Evolutionary conservation across 345 rosid genomes (phyloP), one percentile per base, ranked within the genome.

Genomic region (Ricinus communis): DNA sequence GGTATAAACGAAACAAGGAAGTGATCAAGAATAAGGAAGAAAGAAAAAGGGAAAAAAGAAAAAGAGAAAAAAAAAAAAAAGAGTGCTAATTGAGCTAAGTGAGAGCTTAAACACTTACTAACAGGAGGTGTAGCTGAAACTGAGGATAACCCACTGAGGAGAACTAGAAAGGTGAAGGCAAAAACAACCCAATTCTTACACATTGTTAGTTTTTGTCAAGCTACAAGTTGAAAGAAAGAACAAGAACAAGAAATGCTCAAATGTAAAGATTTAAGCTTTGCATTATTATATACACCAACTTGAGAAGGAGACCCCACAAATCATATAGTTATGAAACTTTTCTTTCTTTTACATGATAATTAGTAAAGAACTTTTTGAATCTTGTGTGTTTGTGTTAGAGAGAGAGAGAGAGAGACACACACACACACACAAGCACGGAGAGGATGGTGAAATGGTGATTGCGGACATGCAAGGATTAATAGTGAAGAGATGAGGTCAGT

Each of bases 41-140:
- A 47, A 11, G 1, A 22, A 27, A n/a, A n/a, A n/a, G n/a, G n/a
- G n/a, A n/a, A n/a, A n/a, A n/a, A n/a, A n/a, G n/a, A n/a, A n/a
- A n/a, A n/a, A n/a, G n/a, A n/a, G n/a, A n/a, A n/a, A n/a, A n/a
- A n/a, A n/a, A n/a, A n/a, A n/a, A n/a, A 12, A 30, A 59, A 22
- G 21, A 1, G 21, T 30, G 13, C 8, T 43, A 12, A 12, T 1
- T 9, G 11, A 12, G 4, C 22, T 25, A 55, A n/a, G 28, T 18
- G 18, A 18, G 49, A 61, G 74, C 31, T 71, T 49, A 11, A 58
- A 82, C n/a, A n/a, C 96, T 86, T 70, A 90, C 99, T 87, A 64
- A 83, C 89, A 79, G 95, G 97, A 68, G 93, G 88, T 52, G 88
- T 78, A 21, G 99, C 93, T 65, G 88, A 89, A 81, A 84, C 96